Evolutionary conservation across 345 rosid species (phyloP).

Genomic region (Raphanus sativus): DNA sequence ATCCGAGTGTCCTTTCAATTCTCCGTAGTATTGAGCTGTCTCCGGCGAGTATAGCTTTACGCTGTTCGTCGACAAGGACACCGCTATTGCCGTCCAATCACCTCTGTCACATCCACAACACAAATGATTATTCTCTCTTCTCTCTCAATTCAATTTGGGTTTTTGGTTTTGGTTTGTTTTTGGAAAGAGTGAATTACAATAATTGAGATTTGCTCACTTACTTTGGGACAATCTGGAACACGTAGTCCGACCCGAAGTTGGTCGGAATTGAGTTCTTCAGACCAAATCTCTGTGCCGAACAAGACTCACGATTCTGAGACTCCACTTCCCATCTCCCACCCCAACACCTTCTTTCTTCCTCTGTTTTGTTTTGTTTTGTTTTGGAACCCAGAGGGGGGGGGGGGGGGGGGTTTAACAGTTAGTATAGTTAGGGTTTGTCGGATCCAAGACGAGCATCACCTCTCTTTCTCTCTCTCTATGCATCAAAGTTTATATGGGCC

Average conservation of each 20-base stretch:
- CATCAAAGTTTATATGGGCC: neutral
- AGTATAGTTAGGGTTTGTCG: too few relatives aligned
- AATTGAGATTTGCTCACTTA: constrained; percentile 23
- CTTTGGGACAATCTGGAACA: constrained; percentile 84
- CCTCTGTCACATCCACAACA: constrained; percentile 38
- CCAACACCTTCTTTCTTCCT: too few relatives aligned
- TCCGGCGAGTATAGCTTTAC: constrained; percentile 84
- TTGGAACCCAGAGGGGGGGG: too few relatives aligned
- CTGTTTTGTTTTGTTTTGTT: too few relatives aligned
- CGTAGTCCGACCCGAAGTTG: constrained; percentile 81
- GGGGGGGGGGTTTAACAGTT: too few relatives aligned
- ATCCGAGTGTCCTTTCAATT: constrained; percentile 69
- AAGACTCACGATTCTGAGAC: constrained; percentile 8
- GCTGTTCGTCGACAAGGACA: constrained; percentile 72
- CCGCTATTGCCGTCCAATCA: constrained; percentile 90
- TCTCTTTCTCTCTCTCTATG: too few relatives aligned
- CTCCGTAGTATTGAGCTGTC: constrained; percentile 85
- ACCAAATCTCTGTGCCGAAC: constrained; percentile 44
- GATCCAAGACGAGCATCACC: too few relatives aligned
- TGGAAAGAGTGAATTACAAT: neutral
- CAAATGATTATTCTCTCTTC: neutral
- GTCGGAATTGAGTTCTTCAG: constrained; percentile 77
- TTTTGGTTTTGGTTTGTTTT: neutral
- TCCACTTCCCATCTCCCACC: constrained; percentile 52
- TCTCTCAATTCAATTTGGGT: neutral